A percentile compares a stretch with the other conserved stretches of the same genome.
Evolutionary conservation across 139 green algal species (phyloP).

Genomic region (Edaphochlamys debaryana): DNA sequence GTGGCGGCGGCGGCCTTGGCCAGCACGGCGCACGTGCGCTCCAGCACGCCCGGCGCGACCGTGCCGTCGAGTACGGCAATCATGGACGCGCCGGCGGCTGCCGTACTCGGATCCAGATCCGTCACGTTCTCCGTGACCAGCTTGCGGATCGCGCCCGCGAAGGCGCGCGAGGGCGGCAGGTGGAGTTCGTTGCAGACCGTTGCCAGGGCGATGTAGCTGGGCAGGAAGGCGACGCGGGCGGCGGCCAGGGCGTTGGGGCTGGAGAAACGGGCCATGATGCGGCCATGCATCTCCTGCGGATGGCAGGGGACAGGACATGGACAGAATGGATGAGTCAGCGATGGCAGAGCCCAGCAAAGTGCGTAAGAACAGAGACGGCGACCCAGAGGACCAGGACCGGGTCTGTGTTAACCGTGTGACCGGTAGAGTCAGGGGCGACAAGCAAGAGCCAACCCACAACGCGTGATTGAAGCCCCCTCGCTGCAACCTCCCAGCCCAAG

Average conservation of each 20-base stretch:
- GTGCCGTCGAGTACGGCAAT: constrained; percentile 27
- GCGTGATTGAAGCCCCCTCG: no score
- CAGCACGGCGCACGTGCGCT: not conserved
- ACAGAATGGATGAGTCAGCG: not conserved
- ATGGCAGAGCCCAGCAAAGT: no score
- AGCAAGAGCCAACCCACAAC: no score
- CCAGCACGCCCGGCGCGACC: constrained; percentile 15
- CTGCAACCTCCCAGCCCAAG: no score
- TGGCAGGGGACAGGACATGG: not conserved
- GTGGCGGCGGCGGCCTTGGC: not conserved
- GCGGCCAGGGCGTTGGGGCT: not conserved
- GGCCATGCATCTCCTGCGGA: not conserved
- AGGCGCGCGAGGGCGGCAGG: constrained; percentile 14
- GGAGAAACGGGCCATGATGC: constrained; percentile 3
- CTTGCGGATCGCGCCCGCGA: constrained; percentile 6
- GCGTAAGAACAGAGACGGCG: no score
- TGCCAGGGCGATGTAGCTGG: not conserved
- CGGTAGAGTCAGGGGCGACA: no score
- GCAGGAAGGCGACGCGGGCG: constrained; percentile 9
- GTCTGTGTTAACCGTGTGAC: no score
- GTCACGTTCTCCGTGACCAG: constrained; percentile 9
- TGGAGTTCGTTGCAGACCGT: not conserved
- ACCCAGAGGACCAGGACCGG: no score
- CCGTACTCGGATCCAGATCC: not conserved
- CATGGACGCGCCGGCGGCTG: not conserved